Conservation (phyloP, 2,329 filamentous ascomycete species). For the Byssochlamys sp. region DNA sequence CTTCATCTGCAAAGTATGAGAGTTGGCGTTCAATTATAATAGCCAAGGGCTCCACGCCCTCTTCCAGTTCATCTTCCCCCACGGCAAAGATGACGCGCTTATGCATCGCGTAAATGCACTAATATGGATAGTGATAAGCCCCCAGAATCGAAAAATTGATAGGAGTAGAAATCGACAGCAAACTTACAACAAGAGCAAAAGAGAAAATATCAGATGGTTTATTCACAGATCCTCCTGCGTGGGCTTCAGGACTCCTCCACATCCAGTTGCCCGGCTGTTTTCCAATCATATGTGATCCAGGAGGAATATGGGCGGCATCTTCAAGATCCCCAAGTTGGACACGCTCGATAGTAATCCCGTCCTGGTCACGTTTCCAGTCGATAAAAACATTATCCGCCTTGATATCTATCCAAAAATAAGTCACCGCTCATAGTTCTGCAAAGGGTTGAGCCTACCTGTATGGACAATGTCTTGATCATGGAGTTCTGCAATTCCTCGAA, state of each 20-base stretch:
- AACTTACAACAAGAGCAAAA: slow-evolving; percentile 25
- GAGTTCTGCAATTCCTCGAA: slow-evolving; percentile 28
- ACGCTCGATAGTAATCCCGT: slow-evolving; percentile 10
- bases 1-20: slow-evolving; percentile 39
- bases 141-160: neutral
- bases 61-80: slow-evolving; percentile 23
- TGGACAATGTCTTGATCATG: slow-evolving; percentile 28
- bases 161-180: neutral
- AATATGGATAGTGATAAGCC: slow-evolving; percentile 4
- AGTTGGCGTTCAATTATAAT: slow-evolving; percentile 39
- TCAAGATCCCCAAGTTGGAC: slow-evolving; percentile 20
- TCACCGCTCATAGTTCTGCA: neutral
- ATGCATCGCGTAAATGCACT: slow-evolving; percentile 40
- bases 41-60: slow-evolving; percentile 27
- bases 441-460: slow-evolving; percentile 11
- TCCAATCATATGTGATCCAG: slow-evolving; percentile 9
- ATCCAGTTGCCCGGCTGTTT: slow-evolving; percentile 20
- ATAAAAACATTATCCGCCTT: slow-evolving; percentile 28
- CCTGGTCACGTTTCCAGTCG: slow-evolving; percentile 16
- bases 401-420: slow-evolving; percentile 16
- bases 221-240: slow-evolving; percentile 16
- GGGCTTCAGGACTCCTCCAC: slow-evolving; percentile 28
- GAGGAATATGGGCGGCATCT: slow-evolving; percentile 11
- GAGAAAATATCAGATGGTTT: slow-evolving; percentile 28
- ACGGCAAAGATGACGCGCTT: slow-evolving; percentile 35